phyloP scores from a whole-genome alignment of 2,329 filamentous ascomycete genomes.

The Tolypocladium paradoxum region DNA sequence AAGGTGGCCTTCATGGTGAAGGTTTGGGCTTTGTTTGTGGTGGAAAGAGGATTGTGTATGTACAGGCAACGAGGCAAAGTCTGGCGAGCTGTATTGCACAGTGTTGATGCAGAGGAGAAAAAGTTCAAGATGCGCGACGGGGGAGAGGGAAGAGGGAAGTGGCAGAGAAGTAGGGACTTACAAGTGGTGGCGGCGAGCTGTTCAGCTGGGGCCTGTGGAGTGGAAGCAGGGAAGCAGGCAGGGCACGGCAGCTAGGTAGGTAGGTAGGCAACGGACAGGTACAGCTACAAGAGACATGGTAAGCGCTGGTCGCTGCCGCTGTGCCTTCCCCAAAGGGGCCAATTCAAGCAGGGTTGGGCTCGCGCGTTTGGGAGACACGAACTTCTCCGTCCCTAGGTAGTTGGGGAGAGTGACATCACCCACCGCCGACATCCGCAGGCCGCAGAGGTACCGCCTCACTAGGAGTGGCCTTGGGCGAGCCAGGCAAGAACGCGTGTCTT shows the following conservation, averaged over 20 bases:
- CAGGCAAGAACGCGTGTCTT: neutral
- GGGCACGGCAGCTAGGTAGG: neutral
- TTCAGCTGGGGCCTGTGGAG: neutral
- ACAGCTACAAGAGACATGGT: neutral
- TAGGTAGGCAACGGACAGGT: neutral
- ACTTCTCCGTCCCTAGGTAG: too few relatives aligned
- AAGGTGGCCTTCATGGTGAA: conserved; percentile 30
- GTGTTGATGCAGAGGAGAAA: neutral
- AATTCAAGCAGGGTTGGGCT: neutral
- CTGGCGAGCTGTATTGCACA: neutral
- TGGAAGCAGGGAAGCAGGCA: neutral
- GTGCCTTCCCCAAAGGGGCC: neutral
- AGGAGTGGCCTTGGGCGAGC: too few relatives aligned
- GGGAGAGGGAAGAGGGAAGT: neutral
- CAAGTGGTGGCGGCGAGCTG: conserved; percentile 1
- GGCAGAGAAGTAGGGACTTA: conserved; percentile 3
- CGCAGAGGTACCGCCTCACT: neutral
- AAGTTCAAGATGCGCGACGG: neutral
- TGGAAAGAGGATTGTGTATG: neutral
- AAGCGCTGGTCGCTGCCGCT: neutral
- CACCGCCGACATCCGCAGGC: neutral
- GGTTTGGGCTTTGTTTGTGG: neutral
- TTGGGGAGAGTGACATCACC: neutral
- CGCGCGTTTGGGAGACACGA: neutral
- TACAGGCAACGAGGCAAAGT: neutral